phyloP scores from a whole-genome alignment of 2,329 filamentous ascomycete genomes.

The Xylariaceae sp. region DNA sequence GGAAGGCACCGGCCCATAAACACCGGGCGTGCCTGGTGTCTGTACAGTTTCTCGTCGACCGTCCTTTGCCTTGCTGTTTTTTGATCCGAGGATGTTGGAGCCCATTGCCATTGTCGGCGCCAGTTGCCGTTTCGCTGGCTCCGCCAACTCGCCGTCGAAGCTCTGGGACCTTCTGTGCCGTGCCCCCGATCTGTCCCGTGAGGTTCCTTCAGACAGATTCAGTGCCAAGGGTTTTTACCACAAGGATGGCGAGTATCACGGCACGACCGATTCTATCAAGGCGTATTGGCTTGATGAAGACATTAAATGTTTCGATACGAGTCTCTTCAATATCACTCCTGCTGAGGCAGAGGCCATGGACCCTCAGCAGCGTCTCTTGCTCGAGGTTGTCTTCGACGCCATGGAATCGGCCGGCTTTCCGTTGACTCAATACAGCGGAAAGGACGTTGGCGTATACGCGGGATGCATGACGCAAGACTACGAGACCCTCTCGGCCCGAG shows the following conservation, averaged over 20 bases:
- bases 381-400: conserved; percentile 35
- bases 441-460: conserved; percentile 30
- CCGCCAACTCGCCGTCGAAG: conserved; percentile 25
- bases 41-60: not conserved
- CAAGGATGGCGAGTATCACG: conserved; percentile 30
- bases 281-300: conserved; percentile 31
- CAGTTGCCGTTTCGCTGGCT: conserved; percentile 30
- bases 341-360: conserved; percentile 34
- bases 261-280: conserved; percentile 28
- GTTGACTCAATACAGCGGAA: conserved; percentile 25
- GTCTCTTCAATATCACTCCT: conserved; percentile 35
- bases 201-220: conserved; percentile 27
- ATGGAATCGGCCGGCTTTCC: conserved; percentile 33
- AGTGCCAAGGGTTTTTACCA: conserved; percentile 30
- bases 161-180: conserved; percentile 28
- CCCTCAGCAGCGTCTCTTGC: conserved; percentile 31
- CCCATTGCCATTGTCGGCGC: conserved; percentile 31
- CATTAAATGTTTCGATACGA: conserved; percentile 28
- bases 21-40: no score
- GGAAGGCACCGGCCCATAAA: no score
- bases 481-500: conserved; percentile 28
- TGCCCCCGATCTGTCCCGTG: conserved; percentile 27
- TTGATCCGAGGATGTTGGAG: conserved; percentile 19
- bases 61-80: conserved; percentile 16
- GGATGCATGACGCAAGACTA: conserved; percentile 34